A percentile compares a stretch with the other conserved stretches of the same genome.
Evolutionary conservation across 768 basidiomycete genomes (phyloP).

Genomic region (Naematelia encephala): DNA sequence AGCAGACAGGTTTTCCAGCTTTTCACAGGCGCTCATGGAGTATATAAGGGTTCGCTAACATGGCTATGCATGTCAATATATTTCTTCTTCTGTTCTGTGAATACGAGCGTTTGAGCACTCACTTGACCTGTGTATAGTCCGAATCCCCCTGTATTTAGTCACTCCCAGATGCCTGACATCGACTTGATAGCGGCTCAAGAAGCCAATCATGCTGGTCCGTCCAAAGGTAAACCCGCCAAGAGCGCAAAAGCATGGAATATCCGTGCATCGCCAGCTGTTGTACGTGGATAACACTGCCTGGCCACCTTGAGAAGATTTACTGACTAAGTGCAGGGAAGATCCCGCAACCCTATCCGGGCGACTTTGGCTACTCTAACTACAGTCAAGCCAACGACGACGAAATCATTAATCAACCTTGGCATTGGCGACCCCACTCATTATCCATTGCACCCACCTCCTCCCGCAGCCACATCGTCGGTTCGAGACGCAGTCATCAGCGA

Average conservation of each 20-base stretch:
- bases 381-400: constrained; percentile 27
- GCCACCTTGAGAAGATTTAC: background rate
- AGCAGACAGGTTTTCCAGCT: no score
- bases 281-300: constrained; percentile 13
- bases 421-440: constrained; percentile 50
- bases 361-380: constrained; percentile 40
- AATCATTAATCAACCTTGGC: constrained; percentile 51
- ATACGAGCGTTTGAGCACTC: background rate
- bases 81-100: no score
- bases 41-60: no score
- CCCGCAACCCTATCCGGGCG: constrained; percentile 45
- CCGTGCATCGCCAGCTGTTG: constrained; percentile 36
- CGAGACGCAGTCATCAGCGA: constrained; percentile 28
- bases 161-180: constrained; percentile 27
- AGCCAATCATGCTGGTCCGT: background rate
- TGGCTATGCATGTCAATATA: no score
- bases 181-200: constrained; percentile 16
- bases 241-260: constrained; percentile 33
- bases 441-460: constrained; percentile 46
- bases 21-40: no score
- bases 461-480: constrained; percentile 39
- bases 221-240: constrained; percentile 9
- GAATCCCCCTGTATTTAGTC: background rate
- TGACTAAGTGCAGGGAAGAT: constrained; percentile 21
- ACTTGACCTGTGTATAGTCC: background rate